Percentiles rank a stretch among this genome's conserved stretches.
Evolutionary conservation across 2,329 filamentous ascomycete species (phyloP).

Genomic region (Botrytis squamosa): DNA sequence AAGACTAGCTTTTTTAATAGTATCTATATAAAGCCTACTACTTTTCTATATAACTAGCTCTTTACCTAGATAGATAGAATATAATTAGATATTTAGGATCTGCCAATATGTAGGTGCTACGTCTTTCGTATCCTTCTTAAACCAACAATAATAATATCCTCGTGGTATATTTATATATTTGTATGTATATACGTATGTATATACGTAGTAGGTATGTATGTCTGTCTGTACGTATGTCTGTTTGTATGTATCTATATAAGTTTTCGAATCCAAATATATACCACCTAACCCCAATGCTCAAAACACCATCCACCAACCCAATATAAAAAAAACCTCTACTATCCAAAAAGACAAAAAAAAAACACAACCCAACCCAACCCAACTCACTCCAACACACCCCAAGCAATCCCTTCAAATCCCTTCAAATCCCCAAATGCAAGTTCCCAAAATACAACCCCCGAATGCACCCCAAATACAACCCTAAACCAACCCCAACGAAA

Average conservation of each 20-base stretch:
- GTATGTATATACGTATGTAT: too few relatives aligned
- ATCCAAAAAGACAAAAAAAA: background rate
- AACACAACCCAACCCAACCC: background rate
- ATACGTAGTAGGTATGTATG: too few relatives aligned
- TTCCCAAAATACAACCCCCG: fast-evolving
- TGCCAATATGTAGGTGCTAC: too few relatives aligned
- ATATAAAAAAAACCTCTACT: background rate
- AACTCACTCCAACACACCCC: background rate
- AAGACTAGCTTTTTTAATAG: too few relatives aligned
- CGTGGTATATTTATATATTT: too few relatives aligned
- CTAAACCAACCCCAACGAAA: background rate
- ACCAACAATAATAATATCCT: too few relatives aligned
- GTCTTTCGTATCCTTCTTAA: too few relatives aligned
- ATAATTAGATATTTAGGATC: too few relatives aligned
- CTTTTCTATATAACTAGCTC: too few relatives aligned
- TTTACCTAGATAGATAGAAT: too few relatives aligned
- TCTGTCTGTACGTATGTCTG: too few relatives aligned
- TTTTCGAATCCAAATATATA: background rate
- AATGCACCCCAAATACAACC: background rate
- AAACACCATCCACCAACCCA: background rate
- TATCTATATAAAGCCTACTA: too few relatives aligned
- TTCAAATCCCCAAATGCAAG: background rate
- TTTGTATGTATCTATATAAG: background rate
- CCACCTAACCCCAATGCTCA: background rate
- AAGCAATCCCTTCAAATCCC: background rate